Percentiles rank a stretch among this genome's conserved stretches.
Conservation (phyloP, 2,329 filamentous ascomycete genomes). For the Cordyceps pruinosa region DNA sequence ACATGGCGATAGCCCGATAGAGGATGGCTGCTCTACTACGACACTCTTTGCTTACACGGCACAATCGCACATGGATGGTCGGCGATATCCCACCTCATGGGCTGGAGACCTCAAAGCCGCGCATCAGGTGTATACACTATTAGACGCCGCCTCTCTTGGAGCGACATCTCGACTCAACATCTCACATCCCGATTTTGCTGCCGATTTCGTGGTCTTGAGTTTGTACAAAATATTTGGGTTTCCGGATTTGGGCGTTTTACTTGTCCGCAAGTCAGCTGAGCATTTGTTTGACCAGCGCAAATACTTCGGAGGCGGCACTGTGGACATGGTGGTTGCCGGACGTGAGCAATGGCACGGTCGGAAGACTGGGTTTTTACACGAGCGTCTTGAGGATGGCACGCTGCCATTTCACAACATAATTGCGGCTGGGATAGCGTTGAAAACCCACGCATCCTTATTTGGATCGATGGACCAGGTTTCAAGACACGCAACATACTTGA, state of each 20-base stretch:
- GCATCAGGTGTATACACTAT: constrained; percentile 52
- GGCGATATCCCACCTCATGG: constrained; percentile 68
- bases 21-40: constrained; percentile 20
- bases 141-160: constrained; percentile 78
- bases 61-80: constrained; percentile 89
- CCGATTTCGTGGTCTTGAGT: constrained; percentile 83
- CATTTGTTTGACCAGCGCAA: constrained; percentile 56
- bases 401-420: constrained; percentile 86
- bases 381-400: constrained; percentile 84
- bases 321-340: constrained; percentile 77
- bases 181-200: constrained; percentile 49
- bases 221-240: constrained; percentile 99
- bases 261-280: constrained; percentile 67
- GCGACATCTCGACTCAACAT: constrained; percentile 74
- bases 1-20: constrained; percentile 27
- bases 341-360: constrained; percentile 76
- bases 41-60: constrained; percentile 72
- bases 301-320: constrained; percentile 93
- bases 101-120: constrained; percentile 37
- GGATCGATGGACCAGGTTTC: constrained; percentile 63
- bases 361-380: constrained; percentile 67
- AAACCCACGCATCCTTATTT: constrained; percentile 62
- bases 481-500: constrained; percentile 62
- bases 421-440: constrained; percentile 68
- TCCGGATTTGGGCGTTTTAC: constrained; percentile 78